These are phyloP conservation scores for Podila epigama DNA, from an alignment of 192 early-diverging fungal species.

Conservation along the genomic window DNA sequence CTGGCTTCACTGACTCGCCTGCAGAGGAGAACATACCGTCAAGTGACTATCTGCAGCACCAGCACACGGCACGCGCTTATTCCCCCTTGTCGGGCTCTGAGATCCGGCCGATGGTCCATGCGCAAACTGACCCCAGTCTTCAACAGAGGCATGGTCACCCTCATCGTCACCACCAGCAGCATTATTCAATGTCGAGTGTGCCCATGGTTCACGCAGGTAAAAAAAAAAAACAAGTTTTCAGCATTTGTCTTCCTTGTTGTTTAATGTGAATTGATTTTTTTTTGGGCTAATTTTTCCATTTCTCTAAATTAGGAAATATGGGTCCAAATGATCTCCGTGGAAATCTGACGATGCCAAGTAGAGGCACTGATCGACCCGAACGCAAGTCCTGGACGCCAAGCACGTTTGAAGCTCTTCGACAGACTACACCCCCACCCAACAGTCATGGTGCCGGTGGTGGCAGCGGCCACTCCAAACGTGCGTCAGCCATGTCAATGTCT, in stretches of 20 bases:
- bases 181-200: constrained; percentile 20
- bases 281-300: neutral
- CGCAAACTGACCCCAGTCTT: constrained; percentile 17
- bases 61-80: too few species aligned
- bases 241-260: neutral
- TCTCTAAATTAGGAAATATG: constrained; percentile 18
- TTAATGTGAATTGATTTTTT: neutral
- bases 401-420: constrained; percentile 15
- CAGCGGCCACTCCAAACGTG: constrained; percentile 29
- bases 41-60: constrained; percentile 34
- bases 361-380: neutral
- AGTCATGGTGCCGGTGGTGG: constrained; percentile 11
- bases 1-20: constrained; percentile 33
- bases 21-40: constrained; percentile 13
- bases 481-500: constrained; percentile 31
- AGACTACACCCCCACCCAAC: constrained; percentile 18
- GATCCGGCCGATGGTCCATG: constrained; percentile 2
- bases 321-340: constrained; percentile 17
- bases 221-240: neutral
- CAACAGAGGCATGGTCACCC: neutral
- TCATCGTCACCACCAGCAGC: constrained; percentile 27
- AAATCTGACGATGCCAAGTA: neutral
- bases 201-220: constrained; percentile 11
- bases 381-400: constrained; percentile 40
- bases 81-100: neutral